These are phyloP conservation scores for Neltuma alba DNA, from an alignment of 306 rosid genomes.

Conservation along the genomic window DNA sequence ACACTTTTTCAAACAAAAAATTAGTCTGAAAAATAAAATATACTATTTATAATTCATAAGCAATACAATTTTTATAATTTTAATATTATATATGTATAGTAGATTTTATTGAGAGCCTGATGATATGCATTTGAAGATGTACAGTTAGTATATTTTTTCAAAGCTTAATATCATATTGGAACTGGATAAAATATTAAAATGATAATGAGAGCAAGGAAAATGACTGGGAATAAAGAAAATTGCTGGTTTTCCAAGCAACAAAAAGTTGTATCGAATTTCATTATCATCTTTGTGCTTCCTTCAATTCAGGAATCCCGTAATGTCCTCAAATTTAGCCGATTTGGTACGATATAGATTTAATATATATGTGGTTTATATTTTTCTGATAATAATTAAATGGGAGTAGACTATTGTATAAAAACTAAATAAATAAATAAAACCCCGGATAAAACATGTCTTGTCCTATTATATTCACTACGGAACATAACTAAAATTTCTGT, in stretches of 20 bases:
- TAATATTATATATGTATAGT: too few relatives aligned
- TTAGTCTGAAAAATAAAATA: not conserved
- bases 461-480: too few relatives aligned
- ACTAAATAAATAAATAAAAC: not conserved
- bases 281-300: not conserved
- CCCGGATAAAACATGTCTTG: not conserved
- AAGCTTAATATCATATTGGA: too few relatives aligned
- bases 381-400: not conserved
- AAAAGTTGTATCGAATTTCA: not conserved
- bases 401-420: not conserved
- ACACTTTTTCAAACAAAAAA: not conserved
- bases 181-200: too few relatives aligned
- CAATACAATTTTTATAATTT: too few relatives aligned
- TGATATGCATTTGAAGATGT: too few relatives aligned
- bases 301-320: not conserved
- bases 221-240: not conserved
- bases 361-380: not conserved
- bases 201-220: not conserved
- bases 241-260: not conserved
- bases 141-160: too few relatives aligned
- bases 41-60: not conserved
- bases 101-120: too few relatives aligned
- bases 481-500: not conserved
- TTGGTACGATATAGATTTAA: not conserved
- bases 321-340: not conserved